A percentile compares a stretch with the other conserved stretches of the same genome.
Evolutionary conservation across 2,329 filamentous ascomycete genomes (phyloP).

Genomic region (Colletotrichum tanaceti): DNA sequence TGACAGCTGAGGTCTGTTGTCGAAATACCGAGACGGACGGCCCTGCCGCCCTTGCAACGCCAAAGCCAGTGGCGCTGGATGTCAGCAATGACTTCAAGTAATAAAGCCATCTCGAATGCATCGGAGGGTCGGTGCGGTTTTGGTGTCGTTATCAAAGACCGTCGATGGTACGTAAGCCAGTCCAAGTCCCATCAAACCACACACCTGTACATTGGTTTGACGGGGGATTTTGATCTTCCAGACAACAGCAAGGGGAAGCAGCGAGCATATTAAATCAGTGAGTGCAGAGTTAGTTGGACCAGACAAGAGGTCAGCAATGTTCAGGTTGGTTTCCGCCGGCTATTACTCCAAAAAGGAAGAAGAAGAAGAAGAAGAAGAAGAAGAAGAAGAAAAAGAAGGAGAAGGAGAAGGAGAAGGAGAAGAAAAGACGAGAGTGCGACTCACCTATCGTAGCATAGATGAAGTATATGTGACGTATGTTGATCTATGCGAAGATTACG

Average conservation of each 20-base stretch:
- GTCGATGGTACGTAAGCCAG: slow-evolving; percentile 38
- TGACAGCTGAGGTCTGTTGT: slow-evolving; percentile 45
- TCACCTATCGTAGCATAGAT: slow-evolving; percentile 50
- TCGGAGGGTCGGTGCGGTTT: too few species aligned
- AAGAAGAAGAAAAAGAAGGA: too few species aligned
- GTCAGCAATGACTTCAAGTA: not conserved
- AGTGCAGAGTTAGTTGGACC: slow-evolving; percentile 43
- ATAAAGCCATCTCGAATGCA: too few species aligned
- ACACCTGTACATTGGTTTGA: slow-evolving; percentile 47
- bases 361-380: too few species aligned
- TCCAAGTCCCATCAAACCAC: slow-evolving; percentile 49
- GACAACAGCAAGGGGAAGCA: slow-evolving; percentile 48
- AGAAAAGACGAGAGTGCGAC: not conserved
- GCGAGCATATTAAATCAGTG: slow-evolving; percentile 44
- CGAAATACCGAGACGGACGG: slow-evolving; percentile 42
- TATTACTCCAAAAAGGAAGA: fast-evolving
- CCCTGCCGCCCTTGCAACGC: slow-evolving; percentile 43
- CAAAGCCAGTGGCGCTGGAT: slow-evolving; percentile 44
- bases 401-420: too few species aligned
- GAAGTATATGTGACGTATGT: slow-evolving; percentile 49
- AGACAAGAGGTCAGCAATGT: too few species aligned
- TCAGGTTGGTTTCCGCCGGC: too few species aligned
- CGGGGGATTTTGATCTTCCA: slow-evolving; percentile 49
- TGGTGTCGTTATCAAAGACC: too few species aligned
- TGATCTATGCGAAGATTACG: too few species aligned